Evolutionary conservation across 768 basidiomycete species (phyloP).

Genomic region (Tricholoma matsutake): DNA sequence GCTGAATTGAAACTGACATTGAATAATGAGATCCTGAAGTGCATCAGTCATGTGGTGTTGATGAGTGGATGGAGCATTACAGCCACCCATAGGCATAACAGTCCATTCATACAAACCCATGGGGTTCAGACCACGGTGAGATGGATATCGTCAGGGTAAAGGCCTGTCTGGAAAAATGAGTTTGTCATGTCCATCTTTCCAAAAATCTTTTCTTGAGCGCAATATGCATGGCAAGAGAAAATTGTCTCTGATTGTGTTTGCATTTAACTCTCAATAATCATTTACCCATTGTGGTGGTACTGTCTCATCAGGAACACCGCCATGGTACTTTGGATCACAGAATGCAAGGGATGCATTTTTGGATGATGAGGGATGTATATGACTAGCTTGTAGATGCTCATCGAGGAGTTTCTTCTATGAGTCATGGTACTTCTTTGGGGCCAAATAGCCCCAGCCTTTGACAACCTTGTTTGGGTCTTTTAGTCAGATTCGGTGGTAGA

Average conservation of each 20-base stretch:
- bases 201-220: neutral
- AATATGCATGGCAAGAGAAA: neutral
- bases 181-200: neutral
- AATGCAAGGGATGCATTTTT: conserved; percentile 12
- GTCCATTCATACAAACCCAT: neutral
- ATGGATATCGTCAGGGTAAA: neutral
- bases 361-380: conserved; percentile 24
- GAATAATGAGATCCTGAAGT: neutral
- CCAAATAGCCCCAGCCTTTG: conserved; percentile 24
- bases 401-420: conserved; percentile 29
- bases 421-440: conserved; percentile 29
- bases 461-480: conserved; percentile 23
- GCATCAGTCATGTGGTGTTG: neutral
- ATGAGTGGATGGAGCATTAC: neutral
- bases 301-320: neutral
- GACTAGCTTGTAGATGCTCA: conserved; percentile 29
- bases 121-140: neutral
- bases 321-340: conserved; percentile 1
- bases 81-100: neutral
- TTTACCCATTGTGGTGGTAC: neutral
- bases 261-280: neutral
- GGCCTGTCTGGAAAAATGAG: neutral
- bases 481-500: conserved; percentile 24
- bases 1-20: too few species aligned
- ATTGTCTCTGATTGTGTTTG: neutral